Conservation (phyloP, 495 filamentous ascomycete species). For the Friedmanniomyces endolithicus region DNA sequence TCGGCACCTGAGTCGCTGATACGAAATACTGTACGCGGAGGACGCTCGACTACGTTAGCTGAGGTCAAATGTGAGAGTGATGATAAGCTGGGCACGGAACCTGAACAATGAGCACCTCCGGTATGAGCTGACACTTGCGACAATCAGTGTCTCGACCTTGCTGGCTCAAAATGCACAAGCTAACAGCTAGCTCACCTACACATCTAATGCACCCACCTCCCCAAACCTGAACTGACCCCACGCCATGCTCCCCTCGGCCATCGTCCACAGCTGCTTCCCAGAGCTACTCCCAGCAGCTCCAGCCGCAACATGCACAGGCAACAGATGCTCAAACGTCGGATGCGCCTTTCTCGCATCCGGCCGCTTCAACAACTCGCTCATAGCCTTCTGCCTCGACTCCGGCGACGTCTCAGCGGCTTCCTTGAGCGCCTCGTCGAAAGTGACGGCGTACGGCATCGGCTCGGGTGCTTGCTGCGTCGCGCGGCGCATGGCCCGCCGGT, state of each 20-base stretch:
- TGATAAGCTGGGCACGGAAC: too few relatives aligned
- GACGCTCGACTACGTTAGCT: too few relatives aligned
- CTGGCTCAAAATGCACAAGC: too few relatives aligned
- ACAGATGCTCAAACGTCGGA: slow-evolving; percentile 67
- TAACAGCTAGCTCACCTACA: background rate
- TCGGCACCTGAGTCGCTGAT: too few relatives aligned
- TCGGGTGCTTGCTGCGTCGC: slow-evolving; percentile 39
- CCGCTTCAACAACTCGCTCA: slow-evolving; percentile 48
- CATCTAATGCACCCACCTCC: slow-evolving; percentile 6
- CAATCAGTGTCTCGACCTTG: too few relatives aligned
- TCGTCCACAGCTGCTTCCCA: slow-evolving; percentile 22
- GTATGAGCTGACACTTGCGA: too few relatives aligned
- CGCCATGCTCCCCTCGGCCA: slow-evolving; percentile 21
- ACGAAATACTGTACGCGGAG: too few relatives aligned
- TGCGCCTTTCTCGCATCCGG: slow-evolving; percentile 64
- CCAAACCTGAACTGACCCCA: slow-evolving; percentile 27
- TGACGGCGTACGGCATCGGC: slow-evolving; percentile 31
- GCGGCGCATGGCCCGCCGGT: slow-evolving; percentile 3
- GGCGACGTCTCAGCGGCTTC: slow-evolving; percentile 47
- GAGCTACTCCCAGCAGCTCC: slow-evolving; percentile 23
- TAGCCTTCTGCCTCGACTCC: slow-evolving; percentile 45
- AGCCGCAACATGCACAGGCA: slow-evolving; percentile 59
- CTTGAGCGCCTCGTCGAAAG: slow-evolving; percentile 69
- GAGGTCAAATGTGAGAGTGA: background rate
- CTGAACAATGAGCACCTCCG: too few relatives aligned